Base-by-base conservation (phyloP, 2,329 filamentous ascomycete species). In the Ophiocordyceps australis region DNA sequence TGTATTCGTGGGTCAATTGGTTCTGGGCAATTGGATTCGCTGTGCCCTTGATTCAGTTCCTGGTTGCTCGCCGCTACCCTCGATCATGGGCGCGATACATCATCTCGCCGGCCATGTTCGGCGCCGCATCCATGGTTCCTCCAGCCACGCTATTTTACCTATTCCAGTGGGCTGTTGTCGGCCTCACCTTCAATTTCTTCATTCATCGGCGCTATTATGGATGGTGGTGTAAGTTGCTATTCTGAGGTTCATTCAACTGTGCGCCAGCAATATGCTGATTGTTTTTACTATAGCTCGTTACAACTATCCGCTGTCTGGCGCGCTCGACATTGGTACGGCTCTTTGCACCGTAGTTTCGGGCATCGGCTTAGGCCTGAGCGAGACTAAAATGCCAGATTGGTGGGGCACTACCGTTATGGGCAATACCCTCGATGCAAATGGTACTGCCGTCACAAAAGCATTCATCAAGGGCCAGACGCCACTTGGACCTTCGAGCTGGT, bases 301-400 rank as follows among this genome's bases (percentile, higher is more conserved):
- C 49, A 73, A 70, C 45, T 72, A 70, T 30, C 53, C 68, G 27
- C 48, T 66, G 1, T 68, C 65, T 8, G 66, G 65, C 1, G 65
- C 60, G 3, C 50, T 72, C 21, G 65, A 70, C 26, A 59, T 62
- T 21, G 67, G 65, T n/a, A 57, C 68, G 2, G 62, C 61, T 1
- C 40, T 73, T n/a, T 59, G 61, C 17, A 59, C 70, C 24, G 41
- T 70, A 19, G 52, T 70, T 22, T 59, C 64, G 34, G 39, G 37
- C n/a, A 42, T 66, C 14, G 49, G 52, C 19, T 48, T 65, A 22
- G 52, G 52, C 24, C 45, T 63, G 38, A 61, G 57, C 22, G 44
- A 46, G 28, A 49, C 52, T 5, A 28, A 41, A 1, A 47, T 65
- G 29, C 57, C 62, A 0, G 30, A 39, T 0, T 73, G 66, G 59